Percentiles rank a stretch among this genome's conserved stretches.
phyloP scores from a whole-genome alignment of 805 yeast species.

The Zygosaccharomyces pseudorouxii region DNA sequence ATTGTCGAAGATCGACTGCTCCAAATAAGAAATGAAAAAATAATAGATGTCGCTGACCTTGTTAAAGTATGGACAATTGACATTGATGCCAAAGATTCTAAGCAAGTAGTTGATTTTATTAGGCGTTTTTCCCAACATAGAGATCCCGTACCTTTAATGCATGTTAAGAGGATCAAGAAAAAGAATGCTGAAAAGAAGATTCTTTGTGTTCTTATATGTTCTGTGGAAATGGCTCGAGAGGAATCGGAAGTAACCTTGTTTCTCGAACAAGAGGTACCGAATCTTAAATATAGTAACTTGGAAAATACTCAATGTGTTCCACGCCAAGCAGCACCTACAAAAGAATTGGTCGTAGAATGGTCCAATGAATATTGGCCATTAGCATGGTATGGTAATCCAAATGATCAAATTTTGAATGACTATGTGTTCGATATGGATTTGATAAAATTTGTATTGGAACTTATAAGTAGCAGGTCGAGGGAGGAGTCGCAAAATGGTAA shows the following conservation, averaged over 20 bases:
- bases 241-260: conserved; percentile 23
- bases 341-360: conserved; percentile 66
- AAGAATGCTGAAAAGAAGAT: conserved; percentile 12
- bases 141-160: conserved; percentile 31
- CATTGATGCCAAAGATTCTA: conserved; percentile 38
- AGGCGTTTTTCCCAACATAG: conserved; percentile 23
- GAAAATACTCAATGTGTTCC: conserved; percentile 45
- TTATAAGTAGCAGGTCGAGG: conserved; percentile 26
- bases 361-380: conserved; percentile 74
- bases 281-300: conserved; percentile 22
- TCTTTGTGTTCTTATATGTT: conserved; percentile 46
- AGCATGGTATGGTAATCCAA: conserved; percentile 90
- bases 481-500: conserved; percentile 15
- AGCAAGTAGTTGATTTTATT: conserved; percentile 26
- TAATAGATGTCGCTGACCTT: conserved; percentile 26
- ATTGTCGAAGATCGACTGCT: conserved; percentile 42
- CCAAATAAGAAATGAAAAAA: conserved; percentile 38
- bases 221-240: conserved; percentile 35
- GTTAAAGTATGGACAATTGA: conserved; percentile 47
- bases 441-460: conserved; percentile 36
- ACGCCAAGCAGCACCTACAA: conserved; percentile 58
- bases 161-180: conserved; percentile 53
- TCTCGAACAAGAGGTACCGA: conserved; percentile 11
- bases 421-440: conserved; percentile 45
- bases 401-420: conserved; percentile 61